These are phyloP conservation scores for Buddleja alternifolia DNA, from an alignment of 257 asterid species.

Conservation along the genomic window DNA sequence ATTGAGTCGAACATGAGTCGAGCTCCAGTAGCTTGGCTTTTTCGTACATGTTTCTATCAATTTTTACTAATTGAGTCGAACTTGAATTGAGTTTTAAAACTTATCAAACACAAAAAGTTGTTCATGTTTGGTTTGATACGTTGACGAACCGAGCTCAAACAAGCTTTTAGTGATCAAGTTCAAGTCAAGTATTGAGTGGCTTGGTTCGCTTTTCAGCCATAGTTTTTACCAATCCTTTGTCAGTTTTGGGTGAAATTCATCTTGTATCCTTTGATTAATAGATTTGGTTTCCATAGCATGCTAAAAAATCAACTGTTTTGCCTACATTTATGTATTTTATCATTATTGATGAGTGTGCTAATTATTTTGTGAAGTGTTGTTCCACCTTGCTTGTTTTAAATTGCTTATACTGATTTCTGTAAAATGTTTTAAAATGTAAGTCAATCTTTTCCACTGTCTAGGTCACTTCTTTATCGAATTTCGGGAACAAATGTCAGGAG, in stretches of 20 bases:
- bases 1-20: no score
- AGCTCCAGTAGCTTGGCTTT: no score
- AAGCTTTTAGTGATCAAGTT: no score
- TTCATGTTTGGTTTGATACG: no score
- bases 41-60: no score
- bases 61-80: no score
- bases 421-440: background rate
- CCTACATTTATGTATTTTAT: no score
- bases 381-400: background rate
- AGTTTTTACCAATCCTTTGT: background rate
- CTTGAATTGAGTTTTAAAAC: no score
- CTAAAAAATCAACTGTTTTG: background rate
- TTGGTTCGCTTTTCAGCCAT: no score
- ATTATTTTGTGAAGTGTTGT: background rate
- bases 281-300: background rate
- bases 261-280: background rate
- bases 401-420: background rate
- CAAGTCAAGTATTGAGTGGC: no score
- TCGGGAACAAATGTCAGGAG: background rate
- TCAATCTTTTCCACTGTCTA: background rate
- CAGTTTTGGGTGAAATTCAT: background rate
- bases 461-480: background rate
- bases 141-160: no score
- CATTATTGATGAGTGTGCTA: background rate
- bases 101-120: no score